phyloP scores from a whole-genome alignment of 2,329 filamentous ascomycete genomes.

The Sclerotinia subarctica region DNA sequence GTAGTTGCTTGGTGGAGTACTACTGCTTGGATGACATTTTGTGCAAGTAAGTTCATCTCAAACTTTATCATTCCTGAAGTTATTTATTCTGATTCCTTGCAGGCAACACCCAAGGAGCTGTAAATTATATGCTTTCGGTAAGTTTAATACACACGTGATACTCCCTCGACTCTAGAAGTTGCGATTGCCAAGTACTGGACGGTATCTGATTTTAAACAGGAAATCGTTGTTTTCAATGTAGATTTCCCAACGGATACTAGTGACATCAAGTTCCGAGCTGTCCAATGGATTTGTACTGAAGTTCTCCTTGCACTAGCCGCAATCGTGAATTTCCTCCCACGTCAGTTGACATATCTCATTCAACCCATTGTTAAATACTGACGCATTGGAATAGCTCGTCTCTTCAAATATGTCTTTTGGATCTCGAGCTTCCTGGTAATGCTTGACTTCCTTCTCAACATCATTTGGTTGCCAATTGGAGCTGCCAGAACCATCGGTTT shows the following conservation, averaged over 20 bases:
- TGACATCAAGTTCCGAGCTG: conserved; percentile 23
- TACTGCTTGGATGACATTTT: conserved; percentile 26
- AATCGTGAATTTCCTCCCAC: conserved; percentile 25
- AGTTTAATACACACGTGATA: conserved; percentile 16
- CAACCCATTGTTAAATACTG: not conserved
- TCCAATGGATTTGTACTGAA: conserved; percentile 24
- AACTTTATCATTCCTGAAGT: not conserved
- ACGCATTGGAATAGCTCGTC: conserved; percentile 12
- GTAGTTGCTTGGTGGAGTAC: conserved; percentile 25
- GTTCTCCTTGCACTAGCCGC: conserved; percentile 23
- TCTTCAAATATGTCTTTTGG: conserved; percentile 24
- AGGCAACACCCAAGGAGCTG: conserved; percentile 24
- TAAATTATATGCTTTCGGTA: conserved; percentile 26
- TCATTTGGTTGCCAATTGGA: conserved; percentile 26
- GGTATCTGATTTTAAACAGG: conserved; percentile 6
- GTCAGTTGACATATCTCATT: not conserved
- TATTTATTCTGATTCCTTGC: conserved; percentile 11
- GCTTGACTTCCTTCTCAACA: conserved; percentile 24
- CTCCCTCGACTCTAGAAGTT: not conserved
- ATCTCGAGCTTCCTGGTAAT: conserved; percentile 22
- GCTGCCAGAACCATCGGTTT: conserved; percentile 23
- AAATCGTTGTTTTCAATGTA: conserved; percentile 25
- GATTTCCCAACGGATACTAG: conserved; percentile 22
- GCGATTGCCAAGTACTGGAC: not conserved
- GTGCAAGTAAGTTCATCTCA: conserved; percentile 15